A percentile compares a stretch with the other conserved stretches of the same genome.
phyloP scores from a whole-genome alignment of 495 filamentous ascomycete species.

The Penicillium maclennaniae region DNA sequence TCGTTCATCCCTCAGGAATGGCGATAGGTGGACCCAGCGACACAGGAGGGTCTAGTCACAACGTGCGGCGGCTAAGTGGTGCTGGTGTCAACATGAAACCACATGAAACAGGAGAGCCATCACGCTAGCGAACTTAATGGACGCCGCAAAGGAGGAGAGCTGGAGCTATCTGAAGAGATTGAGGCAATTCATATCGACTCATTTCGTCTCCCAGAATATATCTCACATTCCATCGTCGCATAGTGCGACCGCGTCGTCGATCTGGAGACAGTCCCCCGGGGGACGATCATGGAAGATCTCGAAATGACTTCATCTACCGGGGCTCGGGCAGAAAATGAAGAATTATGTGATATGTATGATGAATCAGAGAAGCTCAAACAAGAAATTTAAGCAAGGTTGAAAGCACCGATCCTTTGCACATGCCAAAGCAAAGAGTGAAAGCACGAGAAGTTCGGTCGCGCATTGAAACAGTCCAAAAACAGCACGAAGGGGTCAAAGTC shows the following conservation, averaged over 20 bases:
- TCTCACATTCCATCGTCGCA: constrained; percentile 17
- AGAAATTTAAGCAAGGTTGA: no score
- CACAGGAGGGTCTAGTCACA: background rate
- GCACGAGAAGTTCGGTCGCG: no score
- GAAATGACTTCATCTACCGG: no score
- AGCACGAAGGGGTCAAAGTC: no score
- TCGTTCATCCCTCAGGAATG: constrained; percentile 15
- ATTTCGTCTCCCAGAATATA: background rate
- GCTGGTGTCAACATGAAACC: constrained; percentile 16
- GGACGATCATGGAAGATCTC: background rate
- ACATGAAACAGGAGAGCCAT: constrained; percentile 12
- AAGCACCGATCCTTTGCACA: no score
- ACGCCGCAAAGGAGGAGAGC: background rate
- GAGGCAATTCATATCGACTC: background rate
- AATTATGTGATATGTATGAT: no score
- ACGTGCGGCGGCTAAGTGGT: constrained; percentile 9
- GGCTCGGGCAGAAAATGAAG: background rate
- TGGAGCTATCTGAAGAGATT: background rate
- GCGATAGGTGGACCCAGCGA: constrained; percentile 1
- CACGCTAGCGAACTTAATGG: background rate
- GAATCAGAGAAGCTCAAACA: no score
- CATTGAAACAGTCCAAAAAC: no score
- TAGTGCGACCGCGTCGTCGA: constrained; percentile 12
- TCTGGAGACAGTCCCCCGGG: constrained; percentile 2
- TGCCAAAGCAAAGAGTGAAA: no score